A percentile compares a stretch with the other conserved stretches of the same genome.
These are phyloP conservation scores for Gilbertella persicaria DNA, from an alignment of 371 early-diverging fungal species.

Conservation along the genomic window DNA sequence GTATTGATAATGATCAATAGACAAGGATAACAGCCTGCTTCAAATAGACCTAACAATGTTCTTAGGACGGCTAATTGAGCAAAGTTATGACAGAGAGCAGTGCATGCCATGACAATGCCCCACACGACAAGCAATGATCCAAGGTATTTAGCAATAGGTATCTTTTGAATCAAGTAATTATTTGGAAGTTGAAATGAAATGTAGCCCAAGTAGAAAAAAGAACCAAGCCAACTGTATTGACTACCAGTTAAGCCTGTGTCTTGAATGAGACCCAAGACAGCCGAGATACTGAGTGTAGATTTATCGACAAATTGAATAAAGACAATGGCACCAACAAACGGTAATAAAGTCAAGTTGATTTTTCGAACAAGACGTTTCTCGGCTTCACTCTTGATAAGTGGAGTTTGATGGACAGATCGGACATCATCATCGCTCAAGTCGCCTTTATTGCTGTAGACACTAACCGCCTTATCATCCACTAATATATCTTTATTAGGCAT, in stretches of 20 bases:
- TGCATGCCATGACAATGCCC: constrained; percentile 33
- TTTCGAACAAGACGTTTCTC: constrained; percentile 34
- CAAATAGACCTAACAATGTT: constrained; percentile 36
- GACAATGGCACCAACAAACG: constrained; percentile 29
- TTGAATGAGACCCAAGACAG: constrained; percentile 31
- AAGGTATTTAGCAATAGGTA: constrained; percentile 30
- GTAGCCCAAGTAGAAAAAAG: constrained; percentile 37
- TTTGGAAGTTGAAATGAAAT: constrained; percentile 33
- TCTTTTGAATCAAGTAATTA: constrained; percentile 36
- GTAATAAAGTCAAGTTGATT: constrained; percentile 27
- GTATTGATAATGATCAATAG: constrained; percentile 29
- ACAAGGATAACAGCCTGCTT: constrained; percentile 31
- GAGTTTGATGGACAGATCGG: not conserved
- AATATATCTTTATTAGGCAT: constrained; percentile 4
- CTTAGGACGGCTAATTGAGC: constrained; percentile 25
- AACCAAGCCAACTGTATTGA: constrained; percentile 31
- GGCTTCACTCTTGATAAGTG: constrained; percentile 16
- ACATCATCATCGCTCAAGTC: not conserved
- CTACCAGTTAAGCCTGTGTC: constrained; percentile 23
- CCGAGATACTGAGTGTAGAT: constrained; percentile 28
- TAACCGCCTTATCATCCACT: constrained; percentile 9
- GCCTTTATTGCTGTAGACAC: constrained; percentile 9
- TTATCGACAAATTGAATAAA: constrained; percentile 42
- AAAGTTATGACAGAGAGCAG: constrained; percentile 29
- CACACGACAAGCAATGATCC: constrained; percentile 29